Evolutionary conservation across 306 rosid genomes (phyloP).

Genomic region (Rosa lucieae): DNA sequence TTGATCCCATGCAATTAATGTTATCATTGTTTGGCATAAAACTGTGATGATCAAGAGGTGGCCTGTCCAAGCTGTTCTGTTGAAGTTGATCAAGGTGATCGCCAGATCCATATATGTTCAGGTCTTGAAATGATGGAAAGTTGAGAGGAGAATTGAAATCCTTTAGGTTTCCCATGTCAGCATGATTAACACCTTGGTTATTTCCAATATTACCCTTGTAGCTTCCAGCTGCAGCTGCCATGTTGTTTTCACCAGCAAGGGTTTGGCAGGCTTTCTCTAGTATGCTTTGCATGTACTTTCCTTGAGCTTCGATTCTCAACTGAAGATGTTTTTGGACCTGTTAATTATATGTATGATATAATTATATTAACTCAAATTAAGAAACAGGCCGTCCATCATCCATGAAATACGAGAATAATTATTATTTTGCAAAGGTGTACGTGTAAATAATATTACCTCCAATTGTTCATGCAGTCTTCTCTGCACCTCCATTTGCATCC

Average conservation of each 20-base stretch:
- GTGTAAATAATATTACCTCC: slow-evolving; percentile 53
- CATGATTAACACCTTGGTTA: slow-evolving; percentile 28
- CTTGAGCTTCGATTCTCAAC: slow-evolving; percentile 97
- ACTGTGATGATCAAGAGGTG: slow-evolving; percentile 47
- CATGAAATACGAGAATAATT: neutral
- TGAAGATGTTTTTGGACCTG: slow-evolving; percentile 97
- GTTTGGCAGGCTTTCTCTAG: slow-evolving; percentile 98
- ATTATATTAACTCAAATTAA: slow-evolving; percentile 10
- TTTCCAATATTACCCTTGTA: slow-evolving; percentile 50
- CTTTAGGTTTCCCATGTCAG: slow-evolving; percentile 64
- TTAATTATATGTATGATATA: slow-evolving; percentile 26
- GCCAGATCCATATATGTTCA: slow-evolving; percentile 63
- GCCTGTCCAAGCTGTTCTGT: slow-evolving; percentile 52
- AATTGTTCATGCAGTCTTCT: slow-evolving; percentile 94
- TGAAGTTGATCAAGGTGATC: slow-evolving; percentile 70
- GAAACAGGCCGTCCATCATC: neutral
- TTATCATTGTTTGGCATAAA: slow-evolving; percentile 46
- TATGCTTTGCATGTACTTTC: slow-evolving; percentile 99
- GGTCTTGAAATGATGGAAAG: slow-evolving; percentile 89
- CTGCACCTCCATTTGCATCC: slow-evolving; percentile 99
- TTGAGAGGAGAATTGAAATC: slow-evolving; percentile 69
- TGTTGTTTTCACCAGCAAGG: slow-evolving; percentile 87
- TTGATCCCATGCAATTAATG: slow-evolving; percentile 45
- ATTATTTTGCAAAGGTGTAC: neutral
- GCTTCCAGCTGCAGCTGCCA: slow-evolving; percentile 50